phyloP scores from a whole-genome alignment of 495 filamentous ascomycete species.

The Xanthoparmelia taractica region DNA sequence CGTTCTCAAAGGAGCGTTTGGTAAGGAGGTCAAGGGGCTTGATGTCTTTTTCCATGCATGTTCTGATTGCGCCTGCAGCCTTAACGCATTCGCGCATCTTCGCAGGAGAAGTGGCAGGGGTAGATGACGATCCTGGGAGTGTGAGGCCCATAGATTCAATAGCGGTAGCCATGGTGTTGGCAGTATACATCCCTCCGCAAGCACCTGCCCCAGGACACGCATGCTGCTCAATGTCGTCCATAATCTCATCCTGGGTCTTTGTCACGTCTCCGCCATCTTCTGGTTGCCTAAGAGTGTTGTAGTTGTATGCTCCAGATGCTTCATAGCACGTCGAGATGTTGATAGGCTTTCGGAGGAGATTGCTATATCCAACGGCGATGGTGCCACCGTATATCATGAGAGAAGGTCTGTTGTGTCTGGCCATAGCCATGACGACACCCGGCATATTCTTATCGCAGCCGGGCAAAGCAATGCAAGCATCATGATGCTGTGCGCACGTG shows the following conservation, averaged over 20 bases:
- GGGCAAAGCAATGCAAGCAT: constrained; percentile 90
- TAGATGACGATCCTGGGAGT: constrained; percentile 84
- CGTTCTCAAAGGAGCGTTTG: constrained; percentile 83
- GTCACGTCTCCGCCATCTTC: constrained; percentile 49
- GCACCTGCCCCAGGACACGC: constrained; percentile 87
- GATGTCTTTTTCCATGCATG: constrained; percentile 83
- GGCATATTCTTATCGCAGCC: constrained; percentile 99
- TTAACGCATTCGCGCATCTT: constrained; percentile 90
- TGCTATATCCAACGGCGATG: constrained; percentile 77
- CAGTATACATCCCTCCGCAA: constrained; percentile 97
- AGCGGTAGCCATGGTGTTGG: constrained; percentile 95
- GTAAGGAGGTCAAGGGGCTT: constrained; percentile 77
- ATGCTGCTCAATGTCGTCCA: constrained; percentile 78
- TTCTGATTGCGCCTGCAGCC: constrained; percentile 75
- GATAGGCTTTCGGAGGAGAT: constrained; percentile 68
- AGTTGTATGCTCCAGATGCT: constrained; percentile 77
- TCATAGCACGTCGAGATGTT: constrained; percentile 92
- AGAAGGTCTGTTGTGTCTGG: constrained; percentile 83
- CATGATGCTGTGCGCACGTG: constrained; percentile 79
- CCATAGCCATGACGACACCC: constrained; percentile 73
- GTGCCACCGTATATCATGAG: constrained; percentile 86
- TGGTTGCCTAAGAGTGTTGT: constrained; percentile 55
- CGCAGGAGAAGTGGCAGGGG: constrained; percentile 75
- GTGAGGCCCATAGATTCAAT: constrained; percentile 93
- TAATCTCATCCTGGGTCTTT: constrained; percentile 65